Evolutionary conservation across 495 filamentous ascomycete genomes (phyloP), one percentile per base, ranked within the genome.

Genomic region (Penicillium coffeae): DNA sequence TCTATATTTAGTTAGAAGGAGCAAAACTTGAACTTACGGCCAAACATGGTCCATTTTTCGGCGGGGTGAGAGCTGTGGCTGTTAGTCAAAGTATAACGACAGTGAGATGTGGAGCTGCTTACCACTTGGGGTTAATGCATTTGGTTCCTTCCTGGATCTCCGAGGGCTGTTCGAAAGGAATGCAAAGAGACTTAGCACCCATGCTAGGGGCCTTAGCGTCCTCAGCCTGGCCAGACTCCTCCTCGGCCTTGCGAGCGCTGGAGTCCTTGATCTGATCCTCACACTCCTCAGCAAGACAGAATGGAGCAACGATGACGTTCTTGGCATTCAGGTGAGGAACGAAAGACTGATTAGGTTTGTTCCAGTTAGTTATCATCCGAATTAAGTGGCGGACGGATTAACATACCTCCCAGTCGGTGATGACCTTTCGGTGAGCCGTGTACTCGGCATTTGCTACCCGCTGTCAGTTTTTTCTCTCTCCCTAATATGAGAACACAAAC

Each of bases 151-250:
- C 71, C 48, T 82, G 72, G 48, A 96, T 68, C 30, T 84, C 88
- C 55, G 85, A 83, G 30, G 92, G 90, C 77, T 97, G 93, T 54
- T 97, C 88, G 62, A 95, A 95, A 16, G 94, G 93, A 76, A 98
- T 96, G 67, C 93, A 98, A 59, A 98, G 76, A 51, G 83, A 87
- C 82, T 98, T 98, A 60, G 93, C 94, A 51, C 93, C 93, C 94
- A 97, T 97, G 53, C 82, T 85, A 38, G 94, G 93, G 15, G 87
- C 87, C 59, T 82, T 84, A 56, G 86, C 77, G 59, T 90, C 88
- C 54, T 89, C 83, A 10, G 88, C 80, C 30, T 73, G 78, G 41
- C 84, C 86, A 33, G 78, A 74, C 14, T 79, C 74, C 44, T 86
- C 81, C 58, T 84, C 81, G 12, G 76, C 75, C 60, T 81, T 86